Percentiles rank a stretch among this genome's conserved stretches.
Evolutionary conservation across 768 basidiomycete species (phyloP).

Genomic region (Hortiboletus flavorubellus): DNA sequence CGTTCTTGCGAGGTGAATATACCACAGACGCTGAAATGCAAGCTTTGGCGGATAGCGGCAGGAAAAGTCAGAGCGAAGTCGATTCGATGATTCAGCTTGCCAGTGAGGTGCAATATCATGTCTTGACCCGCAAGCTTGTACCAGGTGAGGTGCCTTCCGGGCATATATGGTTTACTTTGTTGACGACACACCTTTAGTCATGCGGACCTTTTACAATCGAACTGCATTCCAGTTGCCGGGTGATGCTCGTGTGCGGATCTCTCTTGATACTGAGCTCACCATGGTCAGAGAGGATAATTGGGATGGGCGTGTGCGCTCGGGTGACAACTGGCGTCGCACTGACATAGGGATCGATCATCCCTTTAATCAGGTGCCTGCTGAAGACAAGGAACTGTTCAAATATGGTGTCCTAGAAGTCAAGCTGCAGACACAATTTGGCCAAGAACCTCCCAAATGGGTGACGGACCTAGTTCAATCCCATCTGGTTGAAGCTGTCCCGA

Average conservation of each 20-base stretch:
- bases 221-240: conserved; percentile 99
- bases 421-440: conserved; percentile 92
- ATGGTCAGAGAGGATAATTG: conserved; percentile 97
- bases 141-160: conserved; percentile 57
- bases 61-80: conserved; percentile 89
- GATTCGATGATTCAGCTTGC: conserved; percentile 95
- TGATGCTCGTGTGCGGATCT: conserved; percentile 97
- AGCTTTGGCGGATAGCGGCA: conserved; percentile 79
- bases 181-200: conserved; percentile 47
- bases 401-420: conserved; percentile 98
- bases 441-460: conserved; percentile 95
- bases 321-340: conserved; percentile 89
- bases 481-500: conserved; percentile 95
- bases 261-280: conserved; percentile 93
- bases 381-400: conserved; percentile 94
- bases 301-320: conserved; percentile 76
- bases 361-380: conserved; percentile 67
- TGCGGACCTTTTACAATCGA: conserved; percentile 97
- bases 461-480: conserved; percentile 94
- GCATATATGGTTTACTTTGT: background rate
- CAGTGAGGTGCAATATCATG: conserved; percentile 92
- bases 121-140: conserved; percentile 73
- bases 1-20: conserved; percentile 85
- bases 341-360: conserved; percentile 94
- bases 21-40: conserved; percentile 94